A percentile compares a stretch with the other conserved stretches of the same genome.
Conservation (phyloP, 2,329 filamentous ascomycete genomes). For the Cladosporium sp. region DNA sequence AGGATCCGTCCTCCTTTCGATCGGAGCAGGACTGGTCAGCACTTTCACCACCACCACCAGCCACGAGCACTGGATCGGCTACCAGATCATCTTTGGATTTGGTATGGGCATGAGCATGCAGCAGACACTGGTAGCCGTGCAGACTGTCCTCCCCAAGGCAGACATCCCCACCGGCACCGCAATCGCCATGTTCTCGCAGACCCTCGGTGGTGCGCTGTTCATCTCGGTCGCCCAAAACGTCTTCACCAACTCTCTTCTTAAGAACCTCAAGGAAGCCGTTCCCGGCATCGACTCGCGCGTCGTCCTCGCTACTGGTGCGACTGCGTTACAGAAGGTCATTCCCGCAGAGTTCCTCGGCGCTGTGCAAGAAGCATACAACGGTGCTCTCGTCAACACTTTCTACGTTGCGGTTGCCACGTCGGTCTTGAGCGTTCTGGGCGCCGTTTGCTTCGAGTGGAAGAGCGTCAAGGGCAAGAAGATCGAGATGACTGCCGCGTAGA, state of each 20-base stretch:
- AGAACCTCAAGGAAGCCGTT: conserved; percentile 39
- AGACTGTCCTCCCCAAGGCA: conserved; percentile 43
- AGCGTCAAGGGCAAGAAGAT: conserved; percentile 59
- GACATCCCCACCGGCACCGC: conserved; percentile 52
- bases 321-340: conserved; percentile 59
- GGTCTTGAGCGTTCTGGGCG: conserved; percentile 56
- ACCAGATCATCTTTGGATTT: conserved; percentile 39
- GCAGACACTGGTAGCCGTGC: conserved; percentile 48
- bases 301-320: conserved; percentile 55
- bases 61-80: conserved; percentile 42
- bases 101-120: conserved; percentile 53
- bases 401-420: conserved; percentile 60
- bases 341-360: conserved; percentile 49
- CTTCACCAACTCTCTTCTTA: conserved; percentile 51
- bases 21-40: conserved; percentile 49
- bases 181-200: conserved; percentile 51
- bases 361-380: conserved; percentile 66
- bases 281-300: conserved; percentile 45
- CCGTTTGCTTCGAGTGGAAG: conserved; percentile 62
- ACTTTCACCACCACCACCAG: conserved; percentile 44
- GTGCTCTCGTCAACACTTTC: conserved; percentile 59
- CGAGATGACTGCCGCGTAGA: conserved; percentile 36
- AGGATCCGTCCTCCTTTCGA: conserved; percentile 42
- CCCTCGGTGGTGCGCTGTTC: conserved; percentile 51
- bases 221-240: conserved; percentile 53